A percentile compares a stretch with the other conserved stretches of the same genome.
These are phyloP conservation scores for Lachancea lanzarotensis DNA, from an alignment of 805 yeast species.

Conservation along the genomic window DNA sequence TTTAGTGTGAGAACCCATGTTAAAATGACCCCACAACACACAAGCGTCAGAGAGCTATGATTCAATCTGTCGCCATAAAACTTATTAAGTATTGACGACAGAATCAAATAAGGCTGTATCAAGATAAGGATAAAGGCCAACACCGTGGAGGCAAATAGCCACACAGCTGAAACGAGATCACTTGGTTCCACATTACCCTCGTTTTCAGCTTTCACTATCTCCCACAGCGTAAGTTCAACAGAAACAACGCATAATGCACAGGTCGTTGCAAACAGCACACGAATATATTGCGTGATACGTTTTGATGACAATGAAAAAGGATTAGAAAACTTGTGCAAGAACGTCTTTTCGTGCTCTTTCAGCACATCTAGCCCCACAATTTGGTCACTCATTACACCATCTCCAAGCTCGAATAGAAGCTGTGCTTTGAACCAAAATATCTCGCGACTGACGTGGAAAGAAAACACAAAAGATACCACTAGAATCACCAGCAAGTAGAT, in stretches of 20 bases:
- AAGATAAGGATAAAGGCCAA: slow-evolving; percentile 22
- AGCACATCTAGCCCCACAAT: slow-evolving; percentile 8
- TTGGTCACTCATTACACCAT: slow-evolving; percentile 6
- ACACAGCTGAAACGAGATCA: slow-evolving; percentile 19
- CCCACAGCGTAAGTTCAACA: slow-evolving; percentile 31
- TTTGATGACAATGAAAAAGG: slow-evolving; percentile 29
- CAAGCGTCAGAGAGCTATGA: slow-evolving; percentile 18
- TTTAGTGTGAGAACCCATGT: slow-evolving; percentile 14
- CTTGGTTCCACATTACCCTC: slow-evolving; percentile 10
- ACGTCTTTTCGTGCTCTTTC: slow-evolving; percentile 14
- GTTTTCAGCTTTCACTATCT: slow-evolving; percentile 22
- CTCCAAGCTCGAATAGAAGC: slow-evolving; percentile 12
- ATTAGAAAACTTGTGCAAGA: slow-evolving; percentile 25
- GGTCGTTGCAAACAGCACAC: slow-evolving; percentile 24
- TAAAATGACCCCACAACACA: slow-evolving; percentile 15
- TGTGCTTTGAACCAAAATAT: slow-evolving; percentile 15
- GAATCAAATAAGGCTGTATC: slow-evolving; percentile 28
- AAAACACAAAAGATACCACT: slow-evolving; percentile 5
- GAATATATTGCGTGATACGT: slow-evolving; percentile 13
- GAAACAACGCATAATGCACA: slow-evolving; percentile 25
- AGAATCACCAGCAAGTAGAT: slow-evolving; percentile 1
- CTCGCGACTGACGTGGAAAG: slow-evolving; percentile 16
- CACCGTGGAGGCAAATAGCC: slow-evolving; percentile 24
- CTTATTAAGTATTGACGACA: slow-evolving; percentile 26
- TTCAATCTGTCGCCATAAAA: slow-evolving; percentile 25